Evolutionary conservation across 257 asterid genomes (phyloP).

Genomic region (Anisodus tanguticus): DNA sequence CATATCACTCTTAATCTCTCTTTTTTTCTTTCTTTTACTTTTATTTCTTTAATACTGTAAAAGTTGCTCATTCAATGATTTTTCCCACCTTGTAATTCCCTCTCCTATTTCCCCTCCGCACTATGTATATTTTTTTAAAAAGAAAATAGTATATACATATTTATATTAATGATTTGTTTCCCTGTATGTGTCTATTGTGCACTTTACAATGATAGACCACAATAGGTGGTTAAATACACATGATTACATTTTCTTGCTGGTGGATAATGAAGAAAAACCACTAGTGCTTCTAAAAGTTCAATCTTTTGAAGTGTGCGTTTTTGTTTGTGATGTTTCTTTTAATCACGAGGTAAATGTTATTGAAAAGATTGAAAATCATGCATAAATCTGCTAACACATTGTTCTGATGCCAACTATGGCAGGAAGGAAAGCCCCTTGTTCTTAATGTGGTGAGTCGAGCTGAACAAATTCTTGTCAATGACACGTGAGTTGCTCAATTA

Average conservation of each 20-base stretch:
- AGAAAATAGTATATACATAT: too few relatives aligned
- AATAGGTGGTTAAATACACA: background rate
- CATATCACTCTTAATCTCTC: constrained; percentile 41
- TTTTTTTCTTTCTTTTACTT: background rate
- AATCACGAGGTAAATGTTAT: background rate
- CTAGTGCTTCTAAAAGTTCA: background rate
- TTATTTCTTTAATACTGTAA: background rate
- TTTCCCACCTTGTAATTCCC: background rate
- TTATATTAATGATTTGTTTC: background rate
- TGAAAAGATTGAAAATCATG: background rate
- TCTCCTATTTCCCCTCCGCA: too few relatives aligned
- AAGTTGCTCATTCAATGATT: background rate
- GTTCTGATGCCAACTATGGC: constrained; percentile 32
- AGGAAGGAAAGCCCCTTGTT: constrained; percentile 91
- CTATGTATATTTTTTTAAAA: background rate
- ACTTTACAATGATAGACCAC: background rate
- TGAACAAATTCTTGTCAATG: constrained; percentile 73
- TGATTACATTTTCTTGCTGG: background rate
- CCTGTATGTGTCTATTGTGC: background rate
- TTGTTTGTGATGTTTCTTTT: background rate
- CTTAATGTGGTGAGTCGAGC: constrained; percentile 79
- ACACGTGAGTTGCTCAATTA: constrained; percentile 50
- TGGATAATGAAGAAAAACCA: background rate
- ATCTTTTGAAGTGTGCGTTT: background rate
- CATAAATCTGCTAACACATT: background rate